A percentile compares a stretch with the other conserved stretches of the same genome.
Conservation (phyloP, 352 stramenopile species). For the Globisporangium yorkense region DNA sequence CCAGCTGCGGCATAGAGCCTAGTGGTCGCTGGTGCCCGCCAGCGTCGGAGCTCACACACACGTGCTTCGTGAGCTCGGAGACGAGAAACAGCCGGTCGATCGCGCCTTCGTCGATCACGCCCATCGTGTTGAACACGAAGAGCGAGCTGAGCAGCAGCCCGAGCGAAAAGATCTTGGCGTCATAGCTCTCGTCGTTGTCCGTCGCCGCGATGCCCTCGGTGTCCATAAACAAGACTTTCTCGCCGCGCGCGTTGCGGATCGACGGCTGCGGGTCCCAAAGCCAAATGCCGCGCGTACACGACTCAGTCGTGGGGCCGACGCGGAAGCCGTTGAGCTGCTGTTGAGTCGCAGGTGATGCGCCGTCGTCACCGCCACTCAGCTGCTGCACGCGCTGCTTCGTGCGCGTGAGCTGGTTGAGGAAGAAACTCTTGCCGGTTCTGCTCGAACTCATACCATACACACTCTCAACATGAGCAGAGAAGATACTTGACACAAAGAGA, state of each 20-base stretch:
- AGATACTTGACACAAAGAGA: not conserved
- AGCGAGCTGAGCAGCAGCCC: conserved; percentile 74
- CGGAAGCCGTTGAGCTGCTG: conserved; percentile 35
- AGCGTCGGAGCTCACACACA: conserved; percentile 55
- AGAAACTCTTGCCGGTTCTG: conserved; percentile 86
- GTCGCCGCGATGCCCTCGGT: conserved; percentile 82
- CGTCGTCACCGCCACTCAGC: not conserved
- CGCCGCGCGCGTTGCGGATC: conserved; percentile 47
- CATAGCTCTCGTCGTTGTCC: conserved; percentile 85
- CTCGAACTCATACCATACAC: not conserved
- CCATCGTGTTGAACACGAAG: conserved; percentile 87
- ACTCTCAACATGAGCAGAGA: not conserved
- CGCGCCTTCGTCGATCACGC: conserved; percentile 82
- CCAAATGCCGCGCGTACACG: conserved; percentile 83
- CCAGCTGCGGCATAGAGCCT: not conserved
- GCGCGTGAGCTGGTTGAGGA: conserved; percentile 74
- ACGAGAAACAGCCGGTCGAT: conserved; percentile 84
- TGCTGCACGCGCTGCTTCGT: conserved; percentile 1
- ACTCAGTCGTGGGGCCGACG: conserved; percentile 80
- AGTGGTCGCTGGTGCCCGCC: conserved; percentile 1
- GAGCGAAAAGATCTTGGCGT: conserved; percentile 86
- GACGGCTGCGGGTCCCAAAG: conserved; percentile 62
- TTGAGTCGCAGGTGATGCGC: no score
- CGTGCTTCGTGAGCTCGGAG: conserved; percentile 79
- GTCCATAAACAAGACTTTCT: conserved; percentile 78